These are phyloP conservation scores for Triangularia verruculosa DNA, from an alignment of 2,329 filamentous ascomycete genomes.

Conservation along the genomic window DNA sequence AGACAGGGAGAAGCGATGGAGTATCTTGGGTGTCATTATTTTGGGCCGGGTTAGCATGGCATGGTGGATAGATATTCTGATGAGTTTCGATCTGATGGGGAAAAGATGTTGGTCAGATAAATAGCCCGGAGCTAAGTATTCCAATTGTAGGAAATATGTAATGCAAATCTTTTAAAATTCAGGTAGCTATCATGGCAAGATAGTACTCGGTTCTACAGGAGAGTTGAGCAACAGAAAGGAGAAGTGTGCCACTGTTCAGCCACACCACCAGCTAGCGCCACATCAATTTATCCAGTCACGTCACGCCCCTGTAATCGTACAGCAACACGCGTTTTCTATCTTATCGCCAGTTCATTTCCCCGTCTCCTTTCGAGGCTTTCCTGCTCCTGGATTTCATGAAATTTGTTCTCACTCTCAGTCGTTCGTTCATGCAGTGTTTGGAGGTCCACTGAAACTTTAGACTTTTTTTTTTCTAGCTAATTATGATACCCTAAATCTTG, in stretches of 20 bases:
- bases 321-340: neutral
- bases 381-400: neutral
- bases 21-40: neutral
- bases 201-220: neutral
- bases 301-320: neutral
- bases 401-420: neutral
- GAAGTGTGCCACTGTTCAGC: neutral
- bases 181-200: neutral
- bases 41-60: neutral
- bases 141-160: neutral
- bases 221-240: neutral
- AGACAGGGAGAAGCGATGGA: neutral
- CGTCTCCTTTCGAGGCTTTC: neutral
- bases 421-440: neutral
- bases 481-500: neutral
- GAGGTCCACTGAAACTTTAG: too few relatives aligned
- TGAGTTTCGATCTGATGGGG: neutral
- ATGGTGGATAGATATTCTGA: neutral
- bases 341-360: neutral
- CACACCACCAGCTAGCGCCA: neutral
- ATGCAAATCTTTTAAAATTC: neutral
- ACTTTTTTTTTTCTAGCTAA: neutral
- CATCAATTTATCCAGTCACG: neutral
- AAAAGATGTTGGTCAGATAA: neutral
- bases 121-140: neutral